Percentiles rank a stretch among this genome's conserved stretches.
phyloP scores from a whole-genome alignment of 345 rosid species.

The Moricandia arvensis region DNA sequence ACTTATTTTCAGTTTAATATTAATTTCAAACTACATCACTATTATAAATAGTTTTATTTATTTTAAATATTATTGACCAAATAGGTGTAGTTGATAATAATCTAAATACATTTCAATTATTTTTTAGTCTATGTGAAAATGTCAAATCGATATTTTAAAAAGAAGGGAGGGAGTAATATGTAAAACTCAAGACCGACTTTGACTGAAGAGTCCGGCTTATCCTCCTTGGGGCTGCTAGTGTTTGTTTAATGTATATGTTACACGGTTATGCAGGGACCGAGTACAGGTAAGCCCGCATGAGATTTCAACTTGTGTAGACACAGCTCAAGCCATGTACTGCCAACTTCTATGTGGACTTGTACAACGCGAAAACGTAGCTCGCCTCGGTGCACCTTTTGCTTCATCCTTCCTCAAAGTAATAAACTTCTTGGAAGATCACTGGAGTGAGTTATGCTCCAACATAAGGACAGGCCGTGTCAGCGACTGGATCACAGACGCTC shows the following conservation, averaged over 20 bases:
- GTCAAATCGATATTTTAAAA: too few species aligned
- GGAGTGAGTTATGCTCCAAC: constrained; percentile 68
- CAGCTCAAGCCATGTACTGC: constrained; percentile 83
- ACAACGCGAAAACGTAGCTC: constrained; percentile 60
- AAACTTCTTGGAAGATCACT: constrained; percentile 72
- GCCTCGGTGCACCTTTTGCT: constrained; percentile 81
- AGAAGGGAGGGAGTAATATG: too few species aligned
- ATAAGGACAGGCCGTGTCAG: constrained; percentile 63
- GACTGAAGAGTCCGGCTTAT: too few species aligned
- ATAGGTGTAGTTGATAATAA: too few species aligned
- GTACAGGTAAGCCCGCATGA: constrained; percentile 64
- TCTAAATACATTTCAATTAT: too few species aligned
- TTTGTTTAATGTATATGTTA: background rate
- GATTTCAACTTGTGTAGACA: constrained; percentile 67
- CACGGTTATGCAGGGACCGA: constrained; percentile 23
- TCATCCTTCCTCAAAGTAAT: constrained; percentile 80
- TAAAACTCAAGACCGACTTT: too few species aligned
- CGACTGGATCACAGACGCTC: constrained; percentile 68
- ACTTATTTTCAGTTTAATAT: too few species aligned
- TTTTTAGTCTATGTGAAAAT: too few species aligned
- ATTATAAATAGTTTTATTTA: too few species aligned
- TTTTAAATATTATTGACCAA: too few species aligned
- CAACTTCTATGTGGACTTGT: constrained; percentile 79
- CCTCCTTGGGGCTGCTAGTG: too few species aligned
- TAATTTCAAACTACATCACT: too few species aligned